Base-by-base conservation (phyloP, 1,284 basidiomycete species). In the Pholiota adiposa region DNA sequence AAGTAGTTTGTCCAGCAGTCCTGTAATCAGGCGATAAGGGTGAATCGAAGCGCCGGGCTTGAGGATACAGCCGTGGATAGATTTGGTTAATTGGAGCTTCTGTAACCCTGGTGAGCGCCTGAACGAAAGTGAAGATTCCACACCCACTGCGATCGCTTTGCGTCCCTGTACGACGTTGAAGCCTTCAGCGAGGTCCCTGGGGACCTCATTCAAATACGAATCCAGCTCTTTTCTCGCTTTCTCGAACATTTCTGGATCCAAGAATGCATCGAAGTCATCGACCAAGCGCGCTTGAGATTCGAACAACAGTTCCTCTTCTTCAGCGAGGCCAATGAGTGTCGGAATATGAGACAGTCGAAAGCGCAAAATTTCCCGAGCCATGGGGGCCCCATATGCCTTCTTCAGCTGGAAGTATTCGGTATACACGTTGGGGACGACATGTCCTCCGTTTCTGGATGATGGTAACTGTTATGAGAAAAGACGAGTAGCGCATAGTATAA, bases 351-450 rank as follows among this genome's bases (percentile, higher is more conserved):
- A 77, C 1, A 83, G 72, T 9, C 87, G 79, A 65, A 91, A 89
- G 16, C 78, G 78, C 12, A 90, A 78, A 46, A 89, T 83, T 58
- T 79, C 73, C 65, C 79, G 75, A 0, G 89, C 87, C 23, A 72
- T 69, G 7, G 75, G 69, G 14, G 69, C 63, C 2, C 88, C 88
- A 61, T 81, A 70, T 31, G 69, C 63, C 56, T 75, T 69, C 67
- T 83, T 85, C 33, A 89, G 71, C n/a, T 73, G 66, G 1, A 67
- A 63, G 64, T 89, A 89, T 61, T 89, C 86, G 36, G 83, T 80
- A 63, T 85, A 90, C 1, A 88, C 69, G 3, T 81, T 75, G 1
- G 88, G 85, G 21, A 83, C 86, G 51, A 89, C 82, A 66, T 91
- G 89, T 0, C 89, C 89, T 1, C 89, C 89, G 62, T 91, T 91